Base-by-base conservation (phyloP, 1,284 basidiomycete genomes). In the Hypsizygus ulmarius region DNA sequence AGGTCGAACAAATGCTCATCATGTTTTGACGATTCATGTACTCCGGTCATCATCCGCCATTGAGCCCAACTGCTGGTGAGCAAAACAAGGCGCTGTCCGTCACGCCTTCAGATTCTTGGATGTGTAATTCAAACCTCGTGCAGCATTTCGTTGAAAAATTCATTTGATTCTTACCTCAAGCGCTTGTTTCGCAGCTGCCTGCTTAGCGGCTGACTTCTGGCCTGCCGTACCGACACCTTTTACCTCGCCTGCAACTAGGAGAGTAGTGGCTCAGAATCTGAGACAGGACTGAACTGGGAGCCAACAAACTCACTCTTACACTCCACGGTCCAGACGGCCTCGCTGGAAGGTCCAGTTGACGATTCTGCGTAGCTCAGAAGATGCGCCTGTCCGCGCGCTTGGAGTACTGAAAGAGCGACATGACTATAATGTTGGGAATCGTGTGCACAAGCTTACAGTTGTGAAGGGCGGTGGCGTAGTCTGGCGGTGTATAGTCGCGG, bases 171-270 rank as follows among this genome's bases (percentile, higher is more conserved):
- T 50, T 55, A 72, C 67, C 57, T 66, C 54, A 42, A 73, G 66
- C 15, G 79, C 78, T 38, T 73, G 59, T 54, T 63, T 63, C 2
- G 82, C 78, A 2, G 84, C 84, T 12, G 59, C 56, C 36, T 85
- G 79, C 58, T 71, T 85, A 2, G 81, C 81, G 3, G 61, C 60
- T 9, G 62, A 54, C 54, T 79, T 77, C 37, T 68, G 66, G 1
- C 51, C 19, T 15, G 73, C 75, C 0, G 58, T 63, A 12, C 70
- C 78, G 16, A 62, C 63, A 15, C 79, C 81, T 61, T 70, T 69
- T 3, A 68, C 62, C 48, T 70, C 62, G 10, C 75, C 78, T 27
- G 64, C 55, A 34, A 84, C 84, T 86, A 29, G 19, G 49, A 36
- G 15, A 10, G 5, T 3, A 5, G 27, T 32, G 33, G 49, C 39